phyloP scores from a whole-genome alignment of 2,329 filamentous ascomycete species.

The Aureobasidium sp. region DNA sequence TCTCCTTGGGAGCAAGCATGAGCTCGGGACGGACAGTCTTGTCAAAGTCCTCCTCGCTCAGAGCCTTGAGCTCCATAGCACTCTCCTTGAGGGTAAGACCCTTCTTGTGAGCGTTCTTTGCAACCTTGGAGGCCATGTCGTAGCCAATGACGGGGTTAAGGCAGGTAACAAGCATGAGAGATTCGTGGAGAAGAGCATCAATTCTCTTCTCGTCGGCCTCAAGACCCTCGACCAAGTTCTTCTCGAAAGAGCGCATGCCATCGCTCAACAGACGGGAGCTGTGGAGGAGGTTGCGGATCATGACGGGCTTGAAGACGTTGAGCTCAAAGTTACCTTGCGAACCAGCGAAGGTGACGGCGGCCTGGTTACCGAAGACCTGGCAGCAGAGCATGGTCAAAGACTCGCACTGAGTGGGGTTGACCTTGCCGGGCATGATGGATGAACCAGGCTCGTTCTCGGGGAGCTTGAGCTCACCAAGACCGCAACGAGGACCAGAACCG shows the following conservation, averaged over 20 bases:
- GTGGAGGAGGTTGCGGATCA: conserved; percentile 93
- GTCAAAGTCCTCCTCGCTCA: conserved; percentile 87
- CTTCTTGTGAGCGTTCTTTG: conserved; percentile 99
- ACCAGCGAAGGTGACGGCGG: conserved; percentile 84
- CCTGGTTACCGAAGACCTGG: conserved; percentile 97
- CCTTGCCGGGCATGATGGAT: conserved; percentile 99
- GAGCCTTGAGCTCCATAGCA: conserved; percentile 84
- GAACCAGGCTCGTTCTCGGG: conserved; percentile 98
- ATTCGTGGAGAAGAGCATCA: conserved; percentile 82
- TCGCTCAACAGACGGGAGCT: conserved; percentile 82
- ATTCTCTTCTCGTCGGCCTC: conserved; percentile 94
- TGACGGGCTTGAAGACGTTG: conserved; percentile 96
- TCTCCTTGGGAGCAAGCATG: conserved; percentile 80
- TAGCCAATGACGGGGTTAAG: conserved; percentile 96
- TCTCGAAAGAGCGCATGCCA: conserved; percentile 91
- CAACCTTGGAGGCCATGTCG: conserved; percentile 94
- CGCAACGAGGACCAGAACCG: conserved; percentile 89
- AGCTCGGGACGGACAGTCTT: conserved; percentile 83
- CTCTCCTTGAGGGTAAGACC: conserved; percentile 87
- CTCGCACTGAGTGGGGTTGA: conserved; percentile 98
- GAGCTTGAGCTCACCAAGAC: conserved; percentile 84
- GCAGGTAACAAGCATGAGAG: conserved; percentile 96
- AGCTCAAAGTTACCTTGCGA: conserved; percentile 98
- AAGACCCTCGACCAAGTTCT: conserved; percentile 81
- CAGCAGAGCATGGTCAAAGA: conserved; percentile 95